Evolutionary conservation across 2,329 filamentous ascomycete genomes (phyloP).

Genomic region (Xylariaceae sp.): DNA sequence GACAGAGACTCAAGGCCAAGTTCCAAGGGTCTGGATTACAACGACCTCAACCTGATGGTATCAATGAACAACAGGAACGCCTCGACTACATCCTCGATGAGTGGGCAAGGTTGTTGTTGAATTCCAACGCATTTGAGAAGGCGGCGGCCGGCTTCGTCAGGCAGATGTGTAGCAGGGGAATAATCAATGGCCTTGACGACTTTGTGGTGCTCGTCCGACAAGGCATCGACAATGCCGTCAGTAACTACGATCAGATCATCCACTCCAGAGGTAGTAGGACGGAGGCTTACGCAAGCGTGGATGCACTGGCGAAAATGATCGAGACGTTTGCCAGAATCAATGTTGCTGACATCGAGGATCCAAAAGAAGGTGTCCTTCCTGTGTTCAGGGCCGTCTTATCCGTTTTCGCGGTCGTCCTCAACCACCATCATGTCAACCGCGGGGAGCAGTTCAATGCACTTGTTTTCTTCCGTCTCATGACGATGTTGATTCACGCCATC

Average conservation of each 20-base stretch:
- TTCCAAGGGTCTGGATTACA: slow-evolving; percentile 40
- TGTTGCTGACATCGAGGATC: slow-evolving; percentile 52
- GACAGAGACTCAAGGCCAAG: slow-evolving; percentile 66
- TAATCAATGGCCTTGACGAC: slow-evolving; percentile 70
- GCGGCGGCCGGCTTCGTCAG: slow-evolving; percentile 71
- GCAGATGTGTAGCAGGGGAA: slow-evolving; percentile 69
- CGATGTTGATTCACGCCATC: slow-evolving; percentile 73
- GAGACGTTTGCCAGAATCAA: slow-evolving; percentile 70
- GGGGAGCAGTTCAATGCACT: slow-evolving; percentile 80
- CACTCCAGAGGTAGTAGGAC: slow-evolving; percentile 54
- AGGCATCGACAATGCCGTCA: slow-evolving; percentile 73
- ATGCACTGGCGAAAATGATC: slow-evolving; percentile 78
- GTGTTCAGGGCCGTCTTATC: slow-evolving; percentile 75
- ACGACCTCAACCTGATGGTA: slow-evolving; percentile 45
- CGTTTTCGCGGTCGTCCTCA: slow-evolving; percentile 74
- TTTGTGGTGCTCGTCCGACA: slow-evolving; percentile 73
- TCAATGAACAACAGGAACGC: slow-evolving; percentile 65
- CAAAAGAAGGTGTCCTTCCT: slow-evolving; percentile 57
- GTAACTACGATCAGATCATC: slow-evolving; percentile 68
- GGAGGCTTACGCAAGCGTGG: slow-evolving; percentile 58
- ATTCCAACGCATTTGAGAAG: slow-evolving; percentile 69
- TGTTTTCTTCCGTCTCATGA: slow-evolving; percentile 87
- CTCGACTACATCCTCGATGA: slow-evolving; percentile 95
- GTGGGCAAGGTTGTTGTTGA: slow-evolving; percentile 80
- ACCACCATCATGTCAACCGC: slow-evolving; percentile 75